These are phyloP conservation scores for Incumbomyces delicatus DNA, from an alignment of 2,329 filamentous ascomycete species.

Conservation along the genomic window DNA sequence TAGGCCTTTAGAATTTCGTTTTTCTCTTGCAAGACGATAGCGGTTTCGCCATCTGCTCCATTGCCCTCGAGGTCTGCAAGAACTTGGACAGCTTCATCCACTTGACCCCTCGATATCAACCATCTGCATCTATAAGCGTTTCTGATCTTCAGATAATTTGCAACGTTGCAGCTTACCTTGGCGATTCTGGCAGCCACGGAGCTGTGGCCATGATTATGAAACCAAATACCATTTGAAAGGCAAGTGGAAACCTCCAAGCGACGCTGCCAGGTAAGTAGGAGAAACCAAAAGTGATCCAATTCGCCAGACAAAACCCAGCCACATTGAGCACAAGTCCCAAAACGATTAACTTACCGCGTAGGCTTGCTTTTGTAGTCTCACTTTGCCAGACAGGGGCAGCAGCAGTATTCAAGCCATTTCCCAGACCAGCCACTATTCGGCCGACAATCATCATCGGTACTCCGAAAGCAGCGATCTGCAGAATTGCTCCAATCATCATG, in stretches of 20 bases:
- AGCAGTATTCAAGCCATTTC: constrained; percentile 26
- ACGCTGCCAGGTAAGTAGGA: constrained; percentile 40
- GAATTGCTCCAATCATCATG: constrained; percentile 36
- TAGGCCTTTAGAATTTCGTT: too few relatives aligned
- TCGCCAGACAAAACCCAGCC: constrained; percentile 39
- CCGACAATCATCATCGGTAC: constrained; percentile 37
- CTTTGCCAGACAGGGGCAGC: constrained; percentile 34
- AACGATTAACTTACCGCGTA: constrained; percentile 43
- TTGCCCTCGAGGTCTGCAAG: constrained; percentile 38
- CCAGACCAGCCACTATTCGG: constrained; percentile 35
- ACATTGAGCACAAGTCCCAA: constrained; percentile 44
- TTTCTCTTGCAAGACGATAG: too few relatives aligned
- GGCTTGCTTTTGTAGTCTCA: constrained; percentile 41
- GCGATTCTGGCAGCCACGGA: constrained; percentile 36
- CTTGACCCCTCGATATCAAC: constrained; percentile 45
- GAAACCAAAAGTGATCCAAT: constrained; percentile 38
- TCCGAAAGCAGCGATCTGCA: constrained; percentile 31
- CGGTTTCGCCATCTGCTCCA: constrained; percentile 25
- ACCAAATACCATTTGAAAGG: constrained; percentile 49
- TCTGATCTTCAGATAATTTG: too few relatives aligned
- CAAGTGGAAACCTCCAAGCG: constrained; percentile 47
- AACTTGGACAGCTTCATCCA: constrained; percentile 42
- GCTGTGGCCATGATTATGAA: constrained; percentile 37
- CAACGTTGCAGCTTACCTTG: constrained; percentile 23
- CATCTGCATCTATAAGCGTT: too few relatives aligned